Evolutionary conservation across 441 rosid genomes (phyloP).

Genomic region (Croton setiger): DNA sequence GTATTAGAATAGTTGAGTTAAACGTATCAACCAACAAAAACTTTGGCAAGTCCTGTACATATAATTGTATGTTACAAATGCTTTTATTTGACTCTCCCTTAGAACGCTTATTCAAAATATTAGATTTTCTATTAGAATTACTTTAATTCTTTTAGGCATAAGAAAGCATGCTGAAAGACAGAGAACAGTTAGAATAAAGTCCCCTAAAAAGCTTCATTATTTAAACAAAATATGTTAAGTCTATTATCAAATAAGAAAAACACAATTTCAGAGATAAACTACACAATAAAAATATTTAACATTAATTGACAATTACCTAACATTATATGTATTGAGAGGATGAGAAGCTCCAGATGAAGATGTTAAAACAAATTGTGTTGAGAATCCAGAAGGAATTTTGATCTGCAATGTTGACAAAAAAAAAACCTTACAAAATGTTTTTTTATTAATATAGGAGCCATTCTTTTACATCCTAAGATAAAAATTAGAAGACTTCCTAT

Average conservation of each 20-base stretch:
- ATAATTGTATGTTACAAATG: not conserved
- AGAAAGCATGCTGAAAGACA: not conserved
- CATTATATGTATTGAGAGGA: conserved; percentile 61
- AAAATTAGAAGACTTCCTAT: not conserved
- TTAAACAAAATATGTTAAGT: not conserved
- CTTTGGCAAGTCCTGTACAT: not conserved
- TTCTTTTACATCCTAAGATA: conserved; percentile 1
- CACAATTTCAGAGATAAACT: not conserved
- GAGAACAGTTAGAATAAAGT: not conserved
- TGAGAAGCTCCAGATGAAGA: conserved; percentile 72
- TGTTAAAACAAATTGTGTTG: conserved; percentile 76
- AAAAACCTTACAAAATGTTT: not conserved
- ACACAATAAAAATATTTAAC: not conserved
- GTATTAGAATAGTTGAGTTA: not conserved
- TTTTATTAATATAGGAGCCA: not conserved
- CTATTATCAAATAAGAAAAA: not conserved
- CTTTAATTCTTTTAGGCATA: not conserved
- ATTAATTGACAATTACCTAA: conserved; percentile 42
- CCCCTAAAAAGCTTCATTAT: not conserved
- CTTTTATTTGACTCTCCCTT: not conserved
- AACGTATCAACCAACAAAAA: not conserved
- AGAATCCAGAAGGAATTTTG: conserved; percentile 76
- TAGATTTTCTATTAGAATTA: not conserved
- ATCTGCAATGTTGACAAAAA: conserved; percentile 49
- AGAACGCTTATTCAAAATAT: not conserved